phyloP scores from a whole-genome alignment of 164 flowering plant genomes.

The Annona squamosa region DNA sequence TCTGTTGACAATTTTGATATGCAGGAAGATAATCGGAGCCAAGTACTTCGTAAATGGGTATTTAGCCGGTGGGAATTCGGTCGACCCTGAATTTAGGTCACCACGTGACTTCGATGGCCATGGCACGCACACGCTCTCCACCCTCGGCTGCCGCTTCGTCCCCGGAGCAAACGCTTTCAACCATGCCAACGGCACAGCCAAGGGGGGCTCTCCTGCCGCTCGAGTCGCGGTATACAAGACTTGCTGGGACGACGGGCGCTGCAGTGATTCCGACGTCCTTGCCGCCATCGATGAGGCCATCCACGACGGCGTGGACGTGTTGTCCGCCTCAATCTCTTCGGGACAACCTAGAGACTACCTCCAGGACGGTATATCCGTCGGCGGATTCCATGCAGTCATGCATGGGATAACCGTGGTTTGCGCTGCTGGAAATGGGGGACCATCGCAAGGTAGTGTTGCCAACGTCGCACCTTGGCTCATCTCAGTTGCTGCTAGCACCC shows the following conservation, averaged over 20 bases:
- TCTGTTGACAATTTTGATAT: not conserved
- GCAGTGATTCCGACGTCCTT: constrained; percentile 41
- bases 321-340: constrained; percentile 35
- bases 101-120: constrained; percentile 16
- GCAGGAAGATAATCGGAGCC: constrained; percentile 71
- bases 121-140: constrained; percentile 22
- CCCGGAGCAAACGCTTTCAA: constrained; percentile 11
- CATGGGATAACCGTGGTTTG: constrained; percentile 37
- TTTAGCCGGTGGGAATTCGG: not conserved
- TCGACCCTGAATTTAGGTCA: not conserved
- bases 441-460: constrained; percentile 13
- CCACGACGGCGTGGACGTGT: constrained; percentile 47
- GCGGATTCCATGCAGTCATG: constrained; percentile 31
- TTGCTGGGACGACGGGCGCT: constrained; percentile 16
- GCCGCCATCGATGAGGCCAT: constrained; percentile 47
- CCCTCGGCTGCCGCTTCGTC: constrained; percentile 12
- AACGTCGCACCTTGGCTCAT: constrained; percentile 59
- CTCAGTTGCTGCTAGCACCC: constrained; percentile 52
- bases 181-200: constrained; percentile 12
- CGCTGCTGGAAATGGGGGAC: constrained; percentile 49
- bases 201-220: constrained; percentile 13
- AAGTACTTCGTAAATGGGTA: constrained; percentile 19
- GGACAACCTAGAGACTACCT: not conserved
- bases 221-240: constrained; percentile 20
- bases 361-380: constrained; percentile 25